A percentile compares a stretch with the other conserved stretches of the same genome.
Evolutionary conservation across 2,329 filamentous ascomycete species (phyloP).

Genomic region (Polychaeton citri): DNA sequence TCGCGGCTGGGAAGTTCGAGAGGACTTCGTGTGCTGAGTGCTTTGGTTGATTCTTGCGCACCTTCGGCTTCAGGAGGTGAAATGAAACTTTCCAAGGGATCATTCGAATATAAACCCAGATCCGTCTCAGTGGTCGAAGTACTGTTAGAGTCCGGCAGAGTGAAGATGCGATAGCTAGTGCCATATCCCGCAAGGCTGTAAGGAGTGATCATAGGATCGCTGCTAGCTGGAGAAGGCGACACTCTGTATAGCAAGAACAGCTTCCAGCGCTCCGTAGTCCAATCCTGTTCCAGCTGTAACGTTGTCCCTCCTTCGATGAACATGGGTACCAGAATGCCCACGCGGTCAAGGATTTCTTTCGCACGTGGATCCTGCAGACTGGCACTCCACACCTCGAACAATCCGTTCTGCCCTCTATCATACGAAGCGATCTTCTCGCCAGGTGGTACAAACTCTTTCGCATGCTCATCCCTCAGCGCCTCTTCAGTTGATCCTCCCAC

Average conservation of each 20-base stretch:
- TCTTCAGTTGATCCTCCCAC: slow-evolving; percentile 4
- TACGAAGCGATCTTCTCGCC: slow-evolving; percentile 58
- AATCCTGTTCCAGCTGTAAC: slow-evolving; percentile 59
- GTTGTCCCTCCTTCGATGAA: slow-evolving; percentile 89
- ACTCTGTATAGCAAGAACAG: slow-evolving; percentile 57
- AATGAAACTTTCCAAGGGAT: slow-evolving; percentile 15
- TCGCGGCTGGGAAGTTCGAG: slow-evolving; percentile 60
- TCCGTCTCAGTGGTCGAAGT: slow-evolving; percentile 2
- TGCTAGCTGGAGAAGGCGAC: slow-evolving; percentile 11
- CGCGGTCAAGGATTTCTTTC: slow-evolving; percentile 58
- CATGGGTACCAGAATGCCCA: slow-evolving; percentile 71
- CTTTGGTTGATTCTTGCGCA: slow-evolving; percentile 6
- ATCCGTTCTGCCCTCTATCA: slow-evolving; percentile 40
- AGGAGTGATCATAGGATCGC: slow-evolving; percentile 32
- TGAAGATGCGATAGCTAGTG: slow-evolving; percentile 74
- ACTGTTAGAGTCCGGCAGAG: slow-evolving; percentile 18
- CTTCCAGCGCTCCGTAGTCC: slow-evolving; percentile 70
- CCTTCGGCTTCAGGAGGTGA: slow-evolving; percentile 19
- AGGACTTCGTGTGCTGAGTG: slow-evolving; percentile 15
- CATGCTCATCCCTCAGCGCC: slow-evolving; percentile 22
- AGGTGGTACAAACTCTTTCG: slow-evolving; percentile 55
- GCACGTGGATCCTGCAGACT: slow-evolving; percentile 57
- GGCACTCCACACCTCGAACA: slow-evolving; percentile 76
- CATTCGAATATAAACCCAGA: neutral
- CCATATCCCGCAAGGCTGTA: slow-evolving; percentile 82